phyloP scores from a whole-genome alignment of 805 yeast species.

The Spathaspora gorwiae region DNA sequence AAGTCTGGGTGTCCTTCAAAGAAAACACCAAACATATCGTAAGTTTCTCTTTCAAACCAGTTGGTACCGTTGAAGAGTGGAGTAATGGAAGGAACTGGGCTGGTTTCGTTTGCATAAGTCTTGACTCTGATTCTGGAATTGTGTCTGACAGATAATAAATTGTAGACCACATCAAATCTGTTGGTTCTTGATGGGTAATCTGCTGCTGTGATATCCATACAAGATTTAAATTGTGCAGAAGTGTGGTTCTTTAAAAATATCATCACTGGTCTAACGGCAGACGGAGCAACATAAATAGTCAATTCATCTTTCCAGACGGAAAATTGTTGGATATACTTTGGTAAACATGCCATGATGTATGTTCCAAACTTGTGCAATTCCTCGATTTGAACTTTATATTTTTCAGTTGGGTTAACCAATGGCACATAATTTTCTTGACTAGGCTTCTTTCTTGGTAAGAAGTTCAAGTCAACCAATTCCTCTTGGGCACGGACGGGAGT shows the following conservation, averaged over 20 bases:
- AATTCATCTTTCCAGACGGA: slow-evolving; percentile 90
- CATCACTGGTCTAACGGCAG: slow-evolving; percentile 67
- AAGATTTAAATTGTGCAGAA: slow-evolving; percentile 72
- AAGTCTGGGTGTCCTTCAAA: slow-evolving; percentile 88
- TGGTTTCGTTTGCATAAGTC: slow-evolving; percentile 80
- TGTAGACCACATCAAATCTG: slow-evolving; percentile 85
- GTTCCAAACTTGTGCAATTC: slow-evolving; percentile 79
- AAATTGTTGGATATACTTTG: slow-evolving; percentile 78
- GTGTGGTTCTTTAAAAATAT: slow-evolving; percentile 73
- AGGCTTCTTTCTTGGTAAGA: slow-evolving; percentile 35
- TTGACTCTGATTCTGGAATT: slow-evolving; percentile 85
- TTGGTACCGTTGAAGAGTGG: slow-evolving; percentile 73
- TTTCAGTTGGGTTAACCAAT: slow-evolving; percentile 72
- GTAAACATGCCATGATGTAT: slow-evolving; percentile 71
- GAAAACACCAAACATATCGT: slow-evolving; percentile 82
- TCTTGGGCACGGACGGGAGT: slow-evolving; percentile 2
- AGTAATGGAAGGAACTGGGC: slow-evolving; percentile 77
- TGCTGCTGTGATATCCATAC: slow-evolving; percentile 79
- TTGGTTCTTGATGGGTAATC: slow-evolving; percentile 81
- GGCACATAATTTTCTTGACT: slow-evolving; percentile 36
- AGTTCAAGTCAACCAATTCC: slow-evolving; percentile 32
- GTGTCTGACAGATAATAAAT: slow-evolving; percentile 73
- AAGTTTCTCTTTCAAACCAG: slow-evolving; percentile 89
- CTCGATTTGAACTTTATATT: slow-evolving; percentile 59
- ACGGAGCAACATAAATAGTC: slow-evolving; percentile 69